phyloP scores from a whole-genome alignment of 148 eudicot genomes.

The Talinum fruticosum region DNA sequence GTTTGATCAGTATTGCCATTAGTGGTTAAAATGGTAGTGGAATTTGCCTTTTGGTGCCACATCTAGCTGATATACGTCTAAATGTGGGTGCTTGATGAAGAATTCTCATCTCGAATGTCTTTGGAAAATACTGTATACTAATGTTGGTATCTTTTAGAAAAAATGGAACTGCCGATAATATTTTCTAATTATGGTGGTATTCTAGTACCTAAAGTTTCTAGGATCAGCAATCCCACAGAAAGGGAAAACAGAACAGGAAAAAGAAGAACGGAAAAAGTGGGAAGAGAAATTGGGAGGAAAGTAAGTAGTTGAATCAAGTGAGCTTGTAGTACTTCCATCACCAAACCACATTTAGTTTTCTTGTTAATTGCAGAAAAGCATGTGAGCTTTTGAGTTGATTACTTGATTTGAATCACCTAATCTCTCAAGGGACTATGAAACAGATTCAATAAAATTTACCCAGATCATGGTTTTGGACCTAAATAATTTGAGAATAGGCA shows the following conservation, averaged over 20 bases:
- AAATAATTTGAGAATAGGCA: not conserved
- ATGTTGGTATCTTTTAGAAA: not conserved
- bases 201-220: not conserved
- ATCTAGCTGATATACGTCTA: conserved; percentile 8
- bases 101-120: not conserved
- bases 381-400: conserved; percentile 4
- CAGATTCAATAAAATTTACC: not conserved
- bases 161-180: not conserved
- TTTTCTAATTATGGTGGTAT: not conserved
- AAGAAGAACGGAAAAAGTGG: not conserved
- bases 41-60: conserved; percentile 13
- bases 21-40: not conserved
- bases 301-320: not conserved
- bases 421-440: not conserved
- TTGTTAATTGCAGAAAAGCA: not conserved
- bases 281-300: not conserved
- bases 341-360: not conserved
- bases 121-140: not conserved
- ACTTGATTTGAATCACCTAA: not conserved
- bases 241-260: not conserved
- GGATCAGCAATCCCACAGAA: not conserved
- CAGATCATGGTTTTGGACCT: not conserved
- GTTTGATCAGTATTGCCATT: not conserved
- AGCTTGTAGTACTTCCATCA: not conserved
- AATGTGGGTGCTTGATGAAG: conserved; percentile 16